A percentile compares a stretch with the other conserved stretches of the same genome.
These are phyloP conservation scores for Rosellinia necatrix DNA, from an alignment of 2,329 filamentous ascomycete genomes.

Conservation along the genomic window DNA sequence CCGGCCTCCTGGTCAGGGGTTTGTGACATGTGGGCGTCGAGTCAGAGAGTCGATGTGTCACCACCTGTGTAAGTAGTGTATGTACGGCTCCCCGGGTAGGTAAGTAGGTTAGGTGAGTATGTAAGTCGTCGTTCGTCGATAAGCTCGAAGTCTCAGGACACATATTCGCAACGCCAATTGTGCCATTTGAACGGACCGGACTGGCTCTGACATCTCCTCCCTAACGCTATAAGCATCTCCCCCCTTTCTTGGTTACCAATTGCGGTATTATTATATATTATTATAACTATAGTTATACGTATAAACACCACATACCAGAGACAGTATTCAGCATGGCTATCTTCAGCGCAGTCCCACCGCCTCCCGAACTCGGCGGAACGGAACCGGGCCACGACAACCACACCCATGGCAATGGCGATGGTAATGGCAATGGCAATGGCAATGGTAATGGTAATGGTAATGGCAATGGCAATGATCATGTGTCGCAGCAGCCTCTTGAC, in stretches of 20 bases:
- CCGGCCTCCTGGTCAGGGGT: constrained; percentile 2
- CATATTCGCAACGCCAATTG: background rate
- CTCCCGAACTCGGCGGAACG: constrained; percentile 43
- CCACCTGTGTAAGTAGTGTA: no score
- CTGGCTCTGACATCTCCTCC: background rate
- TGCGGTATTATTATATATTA: no score
- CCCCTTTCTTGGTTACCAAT: background rate
- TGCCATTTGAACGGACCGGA: background rate
- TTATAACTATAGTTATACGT: no score
- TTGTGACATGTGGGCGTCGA: background rate
- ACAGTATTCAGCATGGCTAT: constrained; percentile 46
- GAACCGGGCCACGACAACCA: constrained; percentile 32
- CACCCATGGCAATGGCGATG: constrained; percentile 24
- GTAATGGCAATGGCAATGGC: no score
- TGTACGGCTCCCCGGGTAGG: no score
- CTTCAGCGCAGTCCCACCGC: constrained; percentile 58
- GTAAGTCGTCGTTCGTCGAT: no score
- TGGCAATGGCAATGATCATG: no score
- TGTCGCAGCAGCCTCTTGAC: no score
- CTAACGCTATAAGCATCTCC: background rate
- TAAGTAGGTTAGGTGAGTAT: no score
- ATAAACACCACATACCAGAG: no score
- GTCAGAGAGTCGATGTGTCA: constrained; percentile 23
- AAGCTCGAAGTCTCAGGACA: background rate
- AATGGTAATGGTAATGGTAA: no score